Evolutionary conservation across 768 basidiomycete genomes (phyloP), one percentile per base, ranked within the genome.

Genomic region (Tremella yokohamensis): DNA sequence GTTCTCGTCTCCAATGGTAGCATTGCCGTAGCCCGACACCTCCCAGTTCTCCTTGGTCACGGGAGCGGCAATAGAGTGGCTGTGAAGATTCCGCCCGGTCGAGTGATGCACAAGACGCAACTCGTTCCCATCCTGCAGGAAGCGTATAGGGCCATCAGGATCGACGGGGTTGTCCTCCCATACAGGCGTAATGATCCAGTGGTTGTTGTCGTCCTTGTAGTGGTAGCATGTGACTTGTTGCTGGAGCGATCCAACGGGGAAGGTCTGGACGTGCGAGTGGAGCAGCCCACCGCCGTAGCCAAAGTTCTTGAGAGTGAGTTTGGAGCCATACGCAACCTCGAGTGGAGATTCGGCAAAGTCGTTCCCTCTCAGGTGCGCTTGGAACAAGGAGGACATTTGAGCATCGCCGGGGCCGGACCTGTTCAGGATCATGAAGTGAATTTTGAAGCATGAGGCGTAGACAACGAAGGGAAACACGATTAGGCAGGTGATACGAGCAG

Each of bases 181-280:
- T 0, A 80, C 81, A 6, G 90, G 91, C 1, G 86, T 80, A 63
- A 98, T 73, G 16, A 79, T 68, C 88, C 90, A 98, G 45, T 97
- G 82, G 79, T 99, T 99, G 82, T 99, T 99, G 49, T 86, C 85
- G 72, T 98, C 96, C 79, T 96, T 97, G 84, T 99, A 98, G 79
- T 99, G 96, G 76, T 98, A 99, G 77, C 96, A 99, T 0, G 96
- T 98, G 2, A 98, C 85, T 77, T 99, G 96, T 69, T 98, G 96
- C 73, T 98, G 96, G 56, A 80, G 79, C 0, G 92, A 96, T 12
- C 94, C 96, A 19, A 86, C 81, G 0, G 96, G 96, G 74, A 86
- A 96, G 0, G 90, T 86, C 70, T 97, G 94, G n/a, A 91, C 83
- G 74, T 99, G 96, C 3, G 94, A 98, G 74, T 99, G 96, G 2